phyloP scores from a whole-genome alignment of 805 yeast genomes.

The Barnettozyma pratensis region DNA sequence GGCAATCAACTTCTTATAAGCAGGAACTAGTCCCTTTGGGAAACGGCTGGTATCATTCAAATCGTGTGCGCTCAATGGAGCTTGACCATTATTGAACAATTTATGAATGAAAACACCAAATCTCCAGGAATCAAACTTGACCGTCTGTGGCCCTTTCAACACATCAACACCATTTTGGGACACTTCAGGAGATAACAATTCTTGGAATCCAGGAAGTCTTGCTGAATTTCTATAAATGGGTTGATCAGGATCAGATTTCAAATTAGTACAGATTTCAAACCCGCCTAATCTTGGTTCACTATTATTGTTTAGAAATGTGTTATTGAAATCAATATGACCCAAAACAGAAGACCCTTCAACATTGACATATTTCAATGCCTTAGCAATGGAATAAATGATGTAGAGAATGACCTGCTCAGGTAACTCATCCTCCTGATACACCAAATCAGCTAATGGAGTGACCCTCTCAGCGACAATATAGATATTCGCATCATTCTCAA shows the following conservation, averaged over 20 bases:
- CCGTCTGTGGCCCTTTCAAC: constrained; percentile 27
- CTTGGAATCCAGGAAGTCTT: constrained; percentile 28
- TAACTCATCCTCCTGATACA: constrained; percentile 28
- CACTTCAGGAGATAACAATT: constrained; percentile 52
- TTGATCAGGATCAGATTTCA: constrained; percentile 30
- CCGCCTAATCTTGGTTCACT: constrained; percentile 90
- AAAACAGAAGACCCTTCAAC: constrained; percentile 51
- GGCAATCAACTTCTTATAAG: constrained; percentile 37
- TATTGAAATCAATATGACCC: constrained; percentile 52
- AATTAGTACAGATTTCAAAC: constrained; percentile 58
- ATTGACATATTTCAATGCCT: constrained; percentile 53
- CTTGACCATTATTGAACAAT: constrained; percentile 31
- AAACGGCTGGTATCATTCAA: constrained; percentile 18
- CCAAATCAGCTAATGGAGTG: constrained; percentile 38
- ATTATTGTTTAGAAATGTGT: constrained; percentile 56
- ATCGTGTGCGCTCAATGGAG: constrained; percentile 7
- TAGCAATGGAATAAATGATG: constrained; percentile 53
- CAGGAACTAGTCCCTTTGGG: constrained; percentile 34
- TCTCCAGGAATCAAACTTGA: constrained; percentile 59
- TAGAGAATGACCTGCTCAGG: constrained; percentile 40
- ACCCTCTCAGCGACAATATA: constrained; percentile 68
- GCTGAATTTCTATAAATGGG: constrained; percentile 32
- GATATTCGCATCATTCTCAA: constrained; percentile 52
- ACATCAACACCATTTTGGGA: constrained; percentile 38
- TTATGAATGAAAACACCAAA: constrained; percentile 52